Evolutionary conservation across 441 rosid species (phyloP).

Genomic region (Euphorbia celastroides): DNA sequence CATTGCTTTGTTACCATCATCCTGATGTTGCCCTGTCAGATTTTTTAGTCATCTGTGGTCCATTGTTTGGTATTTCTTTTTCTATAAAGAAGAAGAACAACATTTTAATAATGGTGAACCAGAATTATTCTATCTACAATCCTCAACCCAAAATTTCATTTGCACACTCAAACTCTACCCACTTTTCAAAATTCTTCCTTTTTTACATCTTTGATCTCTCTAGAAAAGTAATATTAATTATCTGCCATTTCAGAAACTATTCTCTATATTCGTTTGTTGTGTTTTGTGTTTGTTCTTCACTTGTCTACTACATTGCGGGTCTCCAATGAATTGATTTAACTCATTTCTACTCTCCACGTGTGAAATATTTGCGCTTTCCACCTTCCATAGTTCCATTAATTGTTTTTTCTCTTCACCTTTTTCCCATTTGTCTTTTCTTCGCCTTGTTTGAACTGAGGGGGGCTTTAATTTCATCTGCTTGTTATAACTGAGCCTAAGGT

Average conservation of each 20-base stretch:
- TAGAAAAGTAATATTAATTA: slow-evolving; percentile 8
- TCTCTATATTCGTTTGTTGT: slow-evolving; percentile 27
- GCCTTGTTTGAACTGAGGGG: not conserved
- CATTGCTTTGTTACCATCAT: not conserved
- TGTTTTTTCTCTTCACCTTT: not conserved
- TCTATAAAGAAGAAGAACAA: not conserved
- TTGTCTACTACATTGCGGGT: slow-evolving; percentile 28
- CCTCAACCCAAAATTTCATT: not conserved
- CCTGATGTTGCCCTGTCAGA: slow-evolving; percentile 3
- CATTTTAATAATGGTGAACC: not conserved
- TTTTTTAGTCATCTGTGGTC: slow-evolving; percentile 9
- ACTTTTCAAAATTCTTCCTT: not conserved
- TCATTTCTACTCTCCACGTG: slow-evolving; percentile 6
- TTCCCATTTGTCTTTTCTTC: slow-evolving; percentile 17
- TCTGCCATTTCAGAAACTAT: slow-evolving; percentile 25
- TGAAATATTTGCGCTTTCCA: not conserved
- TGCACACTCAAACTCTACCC: not conserved
- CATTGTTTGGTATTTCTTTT: not conserved
- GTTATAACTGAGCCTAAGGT: not conserved
- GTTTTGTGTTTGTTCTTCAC: slow-evolving; percentile 29
- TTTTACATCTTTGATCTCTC: not conserved
- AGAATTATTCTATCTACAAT: slow-evolving; percentile 4
- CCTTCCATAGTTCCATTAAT: not conserved
- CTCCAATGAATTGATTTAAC: slow-evolving; percentile 17
- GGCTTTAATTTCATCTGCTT: slow-evolving; percentile 18